Evolutionary conservation across 345 rosid species (phyloP).

Genomic region (Eucalyptus brandiana): DNA sequence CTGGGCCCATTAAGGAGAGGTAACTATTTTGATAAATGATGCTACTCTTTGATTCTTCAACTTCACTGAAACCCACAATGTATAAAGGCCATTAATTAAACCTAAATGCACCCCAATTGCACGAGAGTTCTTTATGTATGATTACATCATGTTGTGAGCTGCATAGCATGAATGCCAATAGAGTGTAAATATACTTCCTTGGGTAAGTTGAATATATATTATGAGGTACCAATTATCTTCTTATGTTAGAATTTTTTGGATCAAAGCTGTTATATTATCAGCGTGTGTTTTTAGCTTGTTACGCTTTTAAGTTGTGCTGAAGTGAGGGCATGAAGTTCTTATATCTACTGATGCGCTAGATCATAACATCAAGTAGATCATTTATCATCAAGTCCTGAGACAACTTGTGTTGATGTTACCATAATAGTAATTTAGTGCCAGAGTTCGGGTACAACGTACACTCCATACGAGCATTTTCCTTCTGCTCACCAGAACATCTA

Average conservation of each 20-base stretch:
- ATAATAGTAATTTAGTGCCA: not conserved
- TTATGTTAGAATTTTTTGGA: not conserved
- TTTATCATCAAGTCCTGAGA: not conserved
- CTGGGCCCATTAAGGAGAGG: constrained; percentile 63
- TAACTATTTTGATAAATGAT: not conserved
- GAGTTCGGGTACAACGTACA: not conserved
- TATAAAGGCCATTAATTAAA: not conserved
- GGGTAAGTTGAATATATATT: not conserved
- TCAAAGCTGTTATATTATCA: not conserved
- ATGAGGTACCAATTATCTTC: not conserved
- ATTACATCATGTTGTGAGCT: not conserved
- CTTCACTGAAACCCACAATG: not conserved
- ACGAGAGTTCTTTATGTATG: not conserved
- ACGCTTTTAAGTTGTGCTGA: not conserved
- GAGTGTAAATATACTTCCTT: not conserved
- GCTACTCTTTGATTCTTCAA: not conserved
- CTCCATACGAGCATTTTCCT: not conserved
- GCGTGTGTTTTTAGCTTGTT: not conserved
- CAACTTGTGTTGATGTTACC: not conserved
- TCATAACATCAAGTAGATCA: not conserved
- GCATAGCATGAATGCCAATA: not conserved
- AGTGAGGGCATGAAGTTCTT: not conserved
- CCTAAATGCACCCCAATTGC: not conserved
- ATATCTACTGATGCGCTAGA: not conserved
- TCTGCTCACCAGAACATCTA: not conserved